Evolutionary conservation across 202 grass and related monocot species (phyloP), one percentile per base, ranked within the genome.

Genomic region (Alloteropsis angusta): DNA sequence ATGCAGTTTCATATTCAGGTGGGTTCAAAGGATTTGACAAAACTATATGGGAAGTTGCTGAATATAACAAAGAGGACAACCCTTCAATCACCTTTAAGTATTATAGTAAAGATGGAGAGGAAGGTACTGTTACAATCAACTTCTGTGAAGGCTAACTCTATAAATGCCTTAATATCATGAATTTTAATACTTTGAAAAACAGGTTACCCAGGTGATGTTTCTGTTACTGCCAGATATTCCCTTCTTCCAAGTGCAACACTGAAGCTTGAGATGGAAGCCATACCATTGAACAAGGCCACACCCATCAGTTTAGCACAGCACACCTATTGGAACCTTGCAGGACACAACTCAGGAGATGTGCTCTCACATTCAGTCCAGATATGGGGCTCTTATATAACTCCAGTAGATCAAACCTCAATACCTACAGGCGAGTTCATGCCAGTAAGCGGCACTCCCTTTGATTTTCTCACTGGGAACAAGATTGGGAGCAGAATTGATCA

Each of bases 291-390:
- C 78, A 93, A 83, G 55, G 74, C 75, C 11, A 93, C 87, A n/a
- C 85, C 91, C 17, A 80, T 93, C 82, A 88, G 44, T 64, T 71
- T 93, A 81, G 87, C 87, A 77, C 91, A 93, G 25, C 91, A 90
- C 72, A 93, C 87, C 7, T 87, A 90, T 72, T 90, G 91, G 91
- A 93, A 93, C 83, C 15, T 90, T 53, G 87, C 87, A 60, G 91
- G 91, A 54, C 91, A 93, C 28, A 69, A 60, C 35, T 88, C 82
- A 18, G 87, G 87, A 44, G 75, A 81, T 61, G 82, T 88, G 32
- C 85, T 90, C 42, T 50, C 77, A 5, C 91, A 93, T 80, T 78
- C 47, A 1, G 48, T 93, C 25, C 85, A 88, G 66, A 88, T 90
- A 41, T 74, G 61, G 85, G 91, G 71, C 63, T 88, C 85, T 61